Base-by-base conservation (phyloP, 2,329 filamentous ascomycete genomes). In the Xylaria digitata region DNA sequence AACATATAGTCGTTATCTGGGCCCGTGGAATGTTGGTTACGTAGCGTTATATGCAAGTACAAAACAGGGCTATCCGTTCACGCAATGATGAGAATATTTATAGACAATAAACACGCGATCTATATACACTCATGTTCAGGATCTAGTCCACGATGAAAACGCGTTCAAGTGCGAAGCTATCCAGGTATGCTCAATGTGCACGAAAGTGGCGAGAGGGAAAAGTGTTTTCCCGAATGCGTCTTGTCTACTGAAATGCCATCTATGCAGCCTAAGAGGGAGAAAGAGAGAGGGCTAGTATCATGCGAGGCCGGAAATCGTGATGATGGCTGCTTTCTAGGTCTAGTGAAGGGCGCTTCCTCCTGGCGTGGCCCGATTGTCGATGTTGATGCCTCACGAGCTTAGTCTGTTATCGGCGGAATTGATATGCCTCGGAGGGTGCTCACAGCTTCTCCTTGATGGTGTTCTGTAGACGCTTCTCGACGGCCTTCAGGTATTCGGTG, bases 401-500 rank as follows among this genome's bases (percentile, higher is more conserved):
- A n/a, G 13, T 30, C 43, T 23, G 7, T 43, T 43, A 46, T 46
- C 21, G 26, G 40, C 37, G 37, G 17, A 2, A n/a, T 42, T 42
- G 40, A 19, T 23, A 50, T 46, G 42, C 13, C 21, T 42, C 13
- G 42, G 5, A 19, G 19, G 17, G 15, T 17, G 32, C 23, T 84
- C 40, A 93, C 82, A 93, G 80, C 87, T 93, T 94, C 82, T 90
- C 85, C 85, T 91, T 92, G 75, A 97, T 84, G 74, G 89, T 89
- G 71, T 84, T 83, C 89, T 95, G 94, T 83, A 99, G 86, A 77
- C 94, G 86, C 82, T 89, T 90, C 89, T 98, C 95, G 57, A 98
- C 95, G 46, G 95, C 95, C 77, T 92, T 88, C 78, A 99, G 84
- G 84, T 98, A 99, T 84, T 97, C 92, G 74, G 86, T 88, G 65